These are phyloP conservation scores for Dioscorea cayenensis DNA, from an alignment of 116 monocot genomes.

Conservation along the genomic window DNA sequence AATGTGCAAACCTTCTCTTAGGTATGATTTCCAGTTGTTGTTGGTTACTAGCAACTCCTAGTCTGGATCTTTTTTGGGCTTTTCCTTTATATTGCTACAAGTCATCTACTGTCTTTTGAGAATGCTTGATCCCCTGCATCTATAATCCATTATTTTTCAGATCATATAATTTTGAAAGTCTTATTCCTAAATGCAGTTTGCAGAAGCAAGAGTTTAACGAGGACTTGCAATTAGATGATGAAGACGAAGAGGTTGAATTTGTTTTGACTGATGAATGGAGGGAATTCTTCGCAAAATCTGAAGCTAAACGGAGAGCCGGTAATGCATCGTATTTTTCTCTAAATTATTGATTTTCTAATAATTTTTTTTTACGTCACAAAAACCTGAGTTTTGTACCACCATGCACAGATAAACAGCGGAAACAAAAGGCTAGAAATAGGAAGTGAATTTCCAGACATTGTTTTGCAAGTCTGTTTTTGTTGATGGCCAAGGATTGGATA, in stretches of 20 bases:
- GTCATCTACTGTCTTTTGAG: too few relatives aligned
- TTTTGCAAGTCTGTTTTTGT: not conserved
- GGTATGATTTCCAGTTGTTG: too few relatives aligned
- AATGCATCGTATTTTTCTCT: not conserved
- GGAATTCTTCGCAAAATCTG: conserved; percentile 86
- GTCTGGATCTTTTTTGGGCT: too few relatives aligned
- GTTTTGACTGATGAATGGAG: conserved; percentile 84
- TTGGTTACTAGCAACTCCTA: too few relatives aligned
- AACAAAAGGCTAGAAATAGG: conserved; percentile 1
- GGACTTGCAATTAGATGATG: conserved; percentile 5
- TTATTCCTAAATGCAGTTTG: not conserved
- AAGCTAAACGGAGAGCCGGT: conserved; percentile 68
- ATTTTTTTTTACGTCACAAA: not conserved
- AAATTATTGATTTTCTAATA: not conserved
- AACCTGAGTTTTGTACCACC: not conserved
- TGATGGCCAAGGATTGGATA: not conserved
- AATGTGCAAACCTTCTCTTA: too few relatives aligned
- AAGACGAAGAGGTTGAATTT: conserved; percentile 48
- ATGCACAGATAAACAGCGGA: conserved; percentile 8
- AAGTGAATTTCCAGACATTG: not conserved
- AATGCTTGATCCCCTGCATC: not conserved
- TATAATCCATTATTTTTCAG: not conserved
- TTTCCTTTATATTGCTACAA: too few relatives aligned
- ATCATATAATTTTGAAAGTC: not conserved
- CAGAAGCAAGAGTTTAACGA: not conserved